Base-by-base conservation (phyloP, 257 asterid genomes). In the Solanum medicagineum region DNA sequence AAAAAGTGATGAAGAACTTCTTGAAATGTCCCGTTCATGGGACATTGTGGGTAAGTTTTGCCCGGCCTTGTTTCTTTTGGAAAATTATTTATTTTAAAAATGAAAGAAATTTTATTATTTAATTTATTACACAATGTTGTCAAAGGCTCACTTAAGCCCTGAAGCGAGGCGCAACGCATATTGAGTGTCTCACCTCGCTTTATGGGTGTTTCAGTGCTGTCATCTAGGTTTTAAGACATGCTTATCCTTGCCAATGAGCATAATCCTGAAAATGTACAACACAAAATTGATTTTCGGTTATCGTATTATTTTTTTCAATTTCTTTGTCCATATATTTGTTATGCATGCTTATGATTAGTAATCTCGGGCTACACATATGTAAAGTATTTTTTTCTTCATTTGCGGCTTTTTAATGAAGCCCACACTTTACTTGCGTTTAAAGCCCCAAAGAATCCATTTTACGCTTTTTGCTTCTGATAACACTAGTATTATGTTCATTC, bases 1-100 rank as follows among this genome's bases (percentile, higher is more conserved):
- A 75, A 93, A 89, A 91, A 89, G 95, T 15, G 96, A 95, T n/a
- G 91, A 93, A 45, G 97, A 96, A 89, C 98, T 96, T 83, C 90
- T 95, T 66, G 87, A 89, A 82, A 90, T 92, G 92, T 94, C 99
- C 87, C 93, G 89, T 59, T 87, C 87, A 14, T 96, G 98, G 98
- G 89, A 92, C 87, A 96, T 96, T 85, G 95, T 95, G 84, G 99
- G 99, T 95, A 87, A 88, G 89, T 26, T 57, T 57, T 63, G 81
- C 74, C 73, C 73, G 20, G 19, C 85, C 75, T 51, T 70, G 63
- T 49, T 57, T 56, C 40, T 56, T 60, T 60, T 2, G 29, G 69
- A 24, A 74, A 22, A 83, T 59, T 74, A 29, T 84, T 19, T 63
- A 85, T 66, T 53, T 8, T 40, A 63, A 84, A 29, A 73, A 53